Percentiles rank a stretch among this genome's conserved stretches.
Evolutionary conservation across 2,329 filamentous ascomycete species (phyloP).

Genomic region (Podosphaera leucotricha): DNA sequence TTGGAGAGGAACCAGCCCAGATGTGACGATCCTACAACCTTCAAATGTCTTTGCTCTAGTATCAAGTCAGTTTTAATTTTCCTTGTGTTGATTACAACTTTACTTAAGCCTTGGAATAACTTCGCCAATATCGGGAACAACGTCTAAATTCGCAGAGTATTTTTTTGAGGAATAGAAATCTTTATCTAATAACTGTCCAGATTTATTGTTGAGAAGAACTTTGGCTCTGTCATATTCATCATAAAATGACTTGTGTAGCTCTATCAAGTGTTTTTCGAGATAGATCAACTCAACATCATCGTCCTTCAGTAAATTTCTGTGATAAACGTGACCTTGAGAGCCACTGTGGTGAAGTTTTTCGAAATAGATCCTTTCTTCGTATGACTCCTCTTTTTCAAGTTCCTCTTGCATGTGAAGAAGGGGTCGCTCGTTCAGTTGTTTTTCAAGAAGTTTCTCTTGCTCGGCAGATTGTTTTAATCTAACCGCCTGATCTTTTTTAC

Average conservation of each 20-base stretch:
- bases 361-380: constrained; percentile 19
- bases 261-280: constrained; percentile 51
- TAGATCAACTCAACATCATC: constrained; percentile 63
- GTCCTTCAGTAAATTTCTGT: constrained; percentile 55
- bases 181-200: background rate
- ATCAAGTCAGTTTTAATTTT: constrained; percentile 6
- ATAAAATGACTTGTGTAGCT: constrained; percentile 61
- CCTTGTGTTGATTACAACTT: background rate
- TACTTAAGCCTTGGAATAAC: constrained; percentile 67
- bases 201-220: constrained; percentile 11
- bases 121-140: constrained; percentile 63
- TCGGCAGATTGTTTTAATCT: constrained; percentile 58
- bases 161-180: constrained; percentile 17
- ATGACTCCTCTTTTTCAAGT: constrained; percentile 64
- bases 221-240: constrained; percentile 44
- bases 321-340: constrained; percentile 15
- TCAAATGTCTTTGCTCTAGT: constrained; percentile 36
- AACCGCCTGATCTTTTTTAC: constrained; percentile 36
- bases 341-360: constrained; percentile 17
- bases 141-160: constrained; percentile 22
- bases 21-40: constrained; percentile 62
- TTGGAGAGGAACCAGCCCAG: constrained; percentile 68
- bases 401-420: constrained; percentile 80
- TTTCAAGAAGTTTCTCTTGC: constrained; percentile 68
- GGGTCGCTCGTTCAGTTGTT: constrained; percentile 72